Conservation (phyloP, 2,329 filamentous ascomycete species). For the Kalmusia sp. region DNA sequence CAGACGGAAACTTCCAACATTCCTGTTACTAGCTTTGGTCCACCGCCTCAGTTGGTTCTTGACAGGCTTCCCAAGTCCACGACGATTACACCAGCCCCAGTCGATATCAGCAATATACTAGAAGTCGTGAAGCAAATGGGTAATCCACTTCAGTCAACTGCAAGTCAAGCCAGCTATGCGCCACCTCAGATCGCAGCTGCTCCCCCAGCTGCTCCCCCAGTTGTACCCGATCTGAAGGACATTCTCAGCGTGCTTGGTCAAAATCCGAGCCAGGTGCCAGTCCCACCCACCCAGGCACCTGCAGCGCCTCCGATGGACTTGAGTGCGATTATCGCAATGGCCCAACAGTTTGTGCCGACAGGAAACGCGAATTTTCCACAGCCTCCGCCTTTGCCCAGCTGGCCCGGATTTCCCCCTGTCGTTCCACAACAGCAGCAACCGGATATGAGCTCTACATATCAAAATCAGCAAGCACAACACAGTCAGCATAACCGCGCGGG, state of each 20-base stretch:
- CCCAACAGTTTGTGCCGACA: neutral
- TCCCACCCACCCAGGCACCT: neutral
- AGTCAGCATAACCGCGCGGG: constrained; percentile 38
- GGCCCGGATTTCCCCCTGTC: constrained; percentile 2
- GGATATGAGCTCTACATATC: constrained; percentile 4
- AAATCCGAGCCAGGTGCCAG: constrained; percentile 20
- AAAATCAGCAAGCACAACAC: constrained; percentile 26
- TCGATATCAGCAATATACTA: constrained; percentile 35
- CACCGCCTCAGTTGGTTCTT: constrained; percentile 36
- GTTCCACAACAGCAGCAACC: constrained; percentile 24
- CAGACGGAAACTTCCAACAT: constrained; percentile 26
- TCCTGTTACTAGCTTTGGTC: constrained; percentile 47
- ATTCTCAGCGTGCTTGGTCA: constrained; percentile 35
- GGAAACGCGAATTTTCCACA: constrained; percentile 8
- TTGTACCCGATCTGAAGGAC: constrained; percentile 29
- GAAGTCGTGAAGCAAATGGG: constrained; percentile 38
- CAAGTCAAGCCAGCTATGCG: constrained; percentile 25
- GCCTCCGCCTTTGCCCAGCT: constrained; percentile 4
- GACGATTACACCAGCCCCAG: constrained; percentile 14
- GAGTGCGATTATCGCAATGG: constrained; percentile 7
- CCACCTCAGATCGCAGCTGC: constrained; percentile 16
- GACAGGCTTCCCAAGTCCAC: constrained; percentile 29
- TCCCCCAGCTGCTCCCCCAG: constrained; percentile 22
- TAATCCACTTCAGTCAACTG: constrained; percentile 14
- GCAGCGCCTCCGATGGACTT: constrained; percentile 5